These are phyloP conservation scores for Arthrobotrys conoides DNA, from an alignment of 2,329 filamentous ascomycete genomes.

Conservation along the genomic window DNA sequence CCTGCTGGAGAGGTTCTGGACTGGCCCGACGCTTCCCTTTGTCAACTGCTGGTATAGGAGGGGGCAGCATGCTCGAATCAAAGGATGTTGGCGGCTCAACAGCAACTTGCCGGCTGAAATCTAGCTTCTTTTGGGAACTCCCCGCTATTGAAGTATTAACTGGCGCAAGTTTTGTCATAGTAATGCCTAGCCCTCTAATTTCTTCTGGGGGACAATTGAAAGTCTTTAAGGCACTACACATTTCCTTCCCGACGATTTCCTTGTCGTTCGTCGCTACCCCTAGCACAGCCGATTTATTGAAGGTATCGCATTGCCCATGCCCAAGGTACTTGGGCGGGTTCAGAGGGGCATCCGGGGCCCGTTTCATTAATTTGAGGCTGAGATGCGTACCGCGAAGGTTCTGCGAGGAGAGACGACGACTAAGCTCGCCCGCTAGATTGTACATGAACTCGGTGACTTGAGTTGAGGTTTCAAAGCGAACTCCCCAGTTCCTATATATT, in stretches of 20 bases:
- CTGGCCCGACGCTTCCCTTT: constrained; percentile 66
- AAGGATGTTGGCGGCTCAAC: constrained; percentile 68
- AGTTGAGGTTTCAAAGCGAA: constrained; percentile 90
- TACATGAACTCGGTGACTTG: constrained; percentile 93
- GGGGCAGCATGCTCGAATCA: constrained; percentile 70
- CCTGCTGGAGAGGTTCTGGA: constrained; percentile 65
- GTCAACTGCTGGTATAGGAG: constrained; percentile 44
- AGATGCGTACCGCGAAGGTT: constrained; percentile 88
- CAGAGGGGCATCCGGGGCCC: constrained; percentile 85
- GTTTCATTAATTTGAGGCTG: constrained; percentile 94
- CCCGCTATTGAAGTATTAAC: constrained; percentile 72
- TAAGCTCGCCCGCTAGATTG: constrained; percentile 86
- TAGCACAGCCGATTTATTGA: constrained; percentile 87
- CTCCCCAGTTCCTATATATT: constrained; percentile 82
- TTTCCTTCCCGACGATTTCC: constrained; percentile 80
- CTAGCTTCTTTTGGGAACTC: constrained; percentile 83
- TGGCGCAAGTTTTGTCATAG: constrained; percentile 91
- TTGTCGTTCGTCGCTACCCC: constrained; percentile 86
- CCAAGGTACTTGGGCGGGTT: constrained; percentile 94
- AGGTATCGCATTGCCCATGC: constrained; percentile 93
- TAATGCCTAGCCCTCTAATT: constrained; percentile 89
- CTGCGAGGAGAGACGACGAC: constrained; percentile 84
- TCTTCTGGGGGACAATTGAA: constrained; percentile 91
- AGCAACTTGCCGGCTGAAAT: constrained; percentile 74
- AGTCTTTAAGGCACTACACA: constrained; percentile 82